These are phyloP conservation scores for Stachybotrys elegans DNA, from an alignment of 2,329 filamentous ascomycete genomes.

Conservation along the genomic window DNA sequence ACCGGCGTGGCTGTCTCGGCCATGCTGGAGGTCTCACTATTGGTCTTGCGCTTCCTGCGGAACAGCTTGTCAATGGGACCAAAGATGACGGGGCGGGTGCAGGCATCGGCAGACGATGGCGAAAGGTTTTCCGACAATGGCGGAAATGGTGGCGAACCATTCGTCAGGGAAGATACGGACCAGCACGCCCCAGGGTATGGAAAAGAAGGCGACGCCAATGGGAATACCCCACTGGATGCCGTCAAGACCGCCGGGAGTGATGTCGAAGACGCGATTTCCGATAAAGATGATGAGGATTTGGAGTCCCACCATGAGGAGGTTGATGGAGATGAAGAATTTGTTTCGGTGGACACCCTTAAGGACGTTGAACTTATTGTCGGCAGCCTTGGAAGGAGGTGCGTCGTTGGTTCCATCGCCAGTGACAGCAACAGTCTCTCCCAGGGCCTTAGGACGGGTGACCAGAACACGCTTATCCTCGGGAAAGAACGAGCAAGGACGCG, in stretches of 20 bases:
- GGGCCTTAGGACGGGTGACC: constrained; percentile 57
- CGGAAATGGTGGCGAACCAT: background rate
- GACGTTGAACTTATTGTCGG: constrained; percentile 81
- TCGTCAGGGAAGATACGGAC: constrained; percentile 46
- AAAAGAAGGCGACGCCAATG: constrained; percentile 47
- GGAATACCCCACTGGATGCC: constrained; percentile 79
- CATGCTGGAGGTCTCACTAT: too few species aligned
- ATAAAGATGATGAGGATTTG: constrained; percentile 83
- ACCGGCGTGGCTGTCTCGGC: too few species aligned
- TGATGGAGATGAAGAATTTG: constrained; percentile 77
- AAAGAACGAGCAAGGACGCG: constrained; percentile 67
- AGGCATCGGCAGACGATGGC: background rate
- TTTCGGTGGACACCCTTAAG: constrained; percentile 78
- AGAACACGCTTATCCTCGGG: constrained; percentile 65
- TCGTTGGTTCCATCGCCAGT: constrained; percentile 65
- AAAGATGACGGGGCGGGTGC: background rate
- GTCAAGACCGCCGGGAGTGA: constrained; percentile 45
- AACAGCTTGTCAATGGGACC: background rate
- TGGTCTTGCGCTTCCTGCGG: constrained; percentile 1
- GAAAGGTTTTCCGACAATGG: background rate
- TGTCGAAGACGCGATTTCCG: constrained; percentile 70
- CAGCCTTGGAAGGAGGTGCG: constrained; percentile 59
- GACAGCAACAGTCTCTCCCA: constrained; percentile 62
- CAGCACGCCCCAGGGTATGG: constrained; percentile 43
- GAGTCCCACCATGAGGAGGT: constrained; percentile 74